These are phyloP conservation scores for Scheffersomyces parashehatae DNA, from an alignment of 1,139 yeast species.

Conservation along the genomic window DNA sequence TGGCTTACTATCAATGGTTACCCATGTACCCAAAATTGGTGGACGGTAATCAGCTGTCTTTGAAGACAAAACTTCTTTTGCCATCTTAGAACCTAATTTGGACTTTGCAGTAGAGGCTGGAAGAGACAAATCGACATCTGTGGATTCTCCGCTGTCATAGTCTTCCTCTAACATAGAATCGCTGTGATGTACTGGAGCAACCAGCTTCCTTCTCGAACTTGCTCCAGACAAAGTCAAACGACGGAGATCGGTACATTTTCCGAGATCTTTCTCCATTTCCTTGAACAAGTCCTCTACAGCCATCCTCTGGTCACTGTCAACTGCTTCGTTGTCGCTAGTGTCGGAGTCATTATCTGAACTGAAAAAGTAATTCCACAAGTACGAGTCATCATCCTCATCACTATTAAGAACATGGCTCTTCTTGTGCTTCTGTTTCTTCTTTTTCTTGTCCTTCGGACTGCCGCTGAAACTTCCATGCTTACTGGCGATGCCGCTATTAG, in stretches of 20 bases:
- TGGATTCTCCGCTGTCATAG: slow-evolving; percentile 73
- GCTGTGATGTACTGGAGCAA: slow-evolving; percentile 1
- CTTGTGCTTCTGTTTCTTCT: slow-evolving; percentile 10
- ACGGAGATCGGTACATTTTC: slow-evolving; percentile 1
- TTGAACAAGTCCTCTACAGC: slow-evolving; percentile 9
- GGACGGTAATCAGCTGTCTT: slow-evolving; percentile 85
- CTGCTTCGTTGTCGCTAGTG: slow-evolving; percentile 25
- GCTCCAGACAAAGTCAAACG: slow-evolving; percentile 5
- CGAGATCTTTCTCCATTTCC: slow-evolving; percentile 1
- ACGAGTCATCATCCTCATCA: slow-evolving; percentile 54
- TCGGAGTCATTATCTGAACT: slow-evolving; percentile 43
- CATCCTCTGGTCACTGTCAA: slow-evolving; percentile 18
- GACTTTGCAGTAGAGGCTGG: slow-evolving; percentile 62
- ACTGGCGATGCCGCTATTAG: slow-evolving; percentile 3
- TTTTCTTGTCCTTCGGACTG: slow-evolving; percentile 6
- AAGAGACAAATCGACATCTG: slow-evolving; percentile 82
- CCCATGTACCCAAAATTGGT: slow-evolving; percentile 92
- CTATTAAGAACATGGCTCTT: slow-evolving; percentile 22
- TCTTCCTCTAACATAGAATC: slow-evolving; percentile 20
- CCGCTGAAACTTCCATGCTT: neutral
- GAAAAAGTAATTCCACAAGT: slow-evolving; percentile 57
- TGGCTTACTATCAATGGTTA: slow-evolving; percentile 74
- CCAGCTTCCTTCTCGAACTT: slow-evolving; percentile 2
- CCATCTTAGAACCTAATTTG: slow-evolving; percentile 68
- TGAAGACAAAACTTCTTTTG: slow-evolving; percentile 86